Evolutionary conservation across 2,329 filamentous ascomycete species (phyloP), one percentile per base, ranked within the genome.

Genomic region (Beauveria sp.): DNA sequence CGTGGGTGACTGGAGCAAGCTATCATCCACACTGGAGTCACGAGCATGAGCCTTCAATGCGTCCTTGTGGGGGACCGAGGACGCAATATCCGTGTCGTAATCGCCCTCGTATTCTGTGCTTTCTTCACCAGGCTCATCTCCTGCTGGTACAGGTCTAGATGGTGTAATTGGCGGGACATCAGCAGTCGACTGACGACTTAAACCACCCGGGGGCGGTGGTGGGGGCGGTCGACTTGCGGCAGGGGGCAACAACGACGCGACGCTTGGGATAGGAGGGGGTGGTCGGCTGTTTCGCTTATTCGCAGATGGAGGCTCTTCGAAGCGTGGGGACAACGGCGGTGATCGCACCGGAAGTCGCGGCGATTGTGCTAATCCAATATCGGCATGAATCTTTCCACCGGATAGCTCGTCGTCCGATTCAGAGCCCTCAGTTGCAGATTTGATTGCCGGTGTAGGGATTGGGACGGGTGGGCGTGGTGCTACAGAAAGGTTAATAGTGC

Each of bases 1-100:
- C 1, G 70, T 67, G 3, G 83, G 84, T 6, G 85, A 86, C 63
- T 81, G 79, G n/a, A 86, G 76, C 3, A 83, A 83, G 45, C 81
- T 85, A 62, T 89, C 86, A 64, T 96, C 91, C 59, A 89, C 71
- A 70, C 90, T 96, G 7, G 88, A 85, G 51, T 93, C 90, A 59
- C 88, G 84, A 8, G 82, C 84, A 72, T 96, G 91, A 9, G 90
- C 79, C 73, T 93, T 96, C 64, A 98, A 75, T 1, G 93, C 93
- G 75, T 96, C 93, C 74, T 96, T 97, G 74, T 96, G 91, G 61
- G 90, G 91, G n/a, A 86, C 91, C 10, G 91, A 88, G n/a, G 93
- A 91, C 1, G 89, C 93, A 70, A 98, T 98, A 71, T 98, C 95
- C 7, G 95, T 98, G 68, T 98, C 95, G 71, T 98, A 98, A 70